Percentiles rank a stretch among this genome's conserved stretches.
Evolutionary conservation across 2,329 filamentous ascomycete genomes (phyloP).

Genomic region (Diaporthe ilicicola): DNA sequence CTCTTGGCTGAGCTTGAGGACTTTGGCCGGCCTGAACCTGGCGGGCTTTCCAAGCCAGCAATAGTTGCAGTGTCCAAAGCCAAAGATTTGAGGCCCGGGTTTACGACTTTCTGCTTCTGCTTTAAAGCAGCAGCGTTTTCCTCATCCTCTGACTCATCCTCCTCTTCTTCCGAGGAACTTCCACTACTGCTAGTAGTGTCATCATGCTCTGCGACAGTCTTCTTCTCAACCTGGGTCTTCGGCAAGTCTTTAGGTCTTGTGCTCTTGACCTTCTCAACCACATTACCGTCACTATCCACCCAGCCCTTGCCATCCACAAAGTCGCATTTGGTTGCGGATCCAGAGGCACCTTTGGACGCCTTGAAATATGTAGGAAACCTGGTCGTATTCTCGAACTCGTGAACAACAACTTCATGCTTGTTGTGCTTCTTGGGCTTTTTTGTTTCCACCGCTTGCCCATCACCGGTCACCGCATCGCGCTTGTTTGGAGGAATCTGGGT

Average conservation of each 20-base stretch:
- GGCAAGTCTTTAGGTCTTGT: constrained; percentile 44
- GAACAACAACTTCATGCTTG: constrained; percentile 72
- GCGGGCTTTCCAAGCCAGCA: neutral
- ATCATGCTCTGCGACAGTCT: constrained; percentile 37
- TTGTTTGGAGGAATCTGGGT: constrained; percentile 69
- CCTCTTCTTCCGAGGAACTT: constrained; percentile 36
- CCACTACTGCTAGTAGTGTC: constrained; percentile 39
- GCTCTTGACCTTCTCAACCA: constrained; percentile 70
- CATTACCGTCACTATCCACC: constrained; percentile 80
- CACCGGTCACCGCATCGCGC: constrained; percentile 41
- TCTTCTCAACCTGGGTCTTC: constrained; percentile 35
- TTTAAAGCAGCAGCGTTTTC: neutral
- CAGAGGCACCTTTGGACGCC: constrained; percentile 49
- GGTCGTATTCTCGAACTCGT: constrained; percentile 88
- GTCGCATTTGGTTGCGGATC: constrained; percentile 55
- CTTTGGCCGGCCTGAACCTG: constrained; percentile 46
- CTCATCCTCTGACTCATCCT: neutral
- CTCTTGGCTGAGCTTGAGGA: constrained; percentile 60
- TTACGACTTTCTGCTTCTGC: neutral
- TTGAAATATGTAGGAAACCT: constrained; percentile 87
- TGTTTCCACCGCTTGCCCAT: constrained; percentile 51
- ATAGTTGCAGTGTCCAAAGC: neutral
- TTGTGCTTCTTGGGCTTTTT: constrained; percentile 70
- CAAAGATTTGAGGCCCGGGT: neutral
- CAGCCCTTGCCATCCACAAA: constrained; percentile 89